These are phyloP conservation scores for Helicocarpus griseus DNA, from an alignment of 2,329 filamentous ascomycete genomes.

Conservation along the genomic window DNA sequence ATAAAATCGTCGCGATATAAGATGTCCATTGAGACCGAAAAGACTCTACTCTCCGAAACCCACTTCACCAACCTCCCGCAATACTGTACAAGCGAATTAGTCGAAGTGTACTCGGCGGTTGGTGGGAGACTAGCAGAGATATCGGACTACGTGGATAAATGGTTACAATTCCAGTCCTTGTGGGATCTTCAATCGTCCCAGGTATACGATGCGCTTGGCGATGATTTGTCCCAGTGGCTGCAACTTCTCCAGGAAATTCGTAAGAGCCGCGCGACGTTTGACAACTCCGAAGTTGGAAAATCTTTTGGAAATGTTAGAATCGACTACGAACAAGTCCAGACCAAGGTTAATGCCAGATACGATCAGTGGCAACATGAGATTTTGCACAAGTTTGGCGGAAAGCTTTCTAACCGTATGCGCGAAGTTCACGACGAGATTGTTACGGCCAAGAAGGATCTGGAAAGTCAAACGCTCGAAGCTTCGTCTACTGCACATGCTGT, in stretches of 20 bases:
- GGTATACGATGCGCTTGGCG: conserved; percentile 83
- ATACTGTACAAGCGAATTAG: conserved; percentile 69
- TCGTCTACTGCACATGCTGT: conserved; percentile 95
- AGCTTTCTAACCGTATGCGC: conserved; percentile 80
- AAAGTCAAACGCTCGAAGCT: conserved; percentile 83
- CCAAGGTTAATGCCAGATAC: conserved; percentile 97
- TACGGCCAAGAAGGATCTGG: conserved; percentile 79
- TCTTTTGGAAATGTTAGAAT: conserved; percentile 91
- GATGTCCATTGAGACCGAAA: conserved; percentile 56
- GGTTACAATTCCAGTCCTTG: conserved; percentile 95
- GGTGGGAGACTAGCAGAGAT: conserved; percentile 76
- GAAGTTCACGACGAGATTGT: conserved; percentile 89
- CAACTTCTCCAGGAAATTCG: conserved; percentile 95
- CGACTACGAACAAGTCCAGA: conserved; percentile 97
- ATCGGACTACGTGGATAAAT: conserved; percentile 84
- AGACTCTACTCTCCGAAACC: conserved; percentile 37
- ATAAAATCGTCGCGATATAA: conserved; percentile 94
- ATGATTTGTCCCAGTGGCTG: conserved; percentile 85
- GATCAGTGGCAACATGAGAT: conserved; percentile 99
- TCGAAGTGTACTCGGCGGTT: conserved; percentile 70
- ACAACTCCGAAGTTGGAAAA: conserved; percentile 87
- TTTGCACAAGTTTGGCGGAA: conserved; percentile 79
- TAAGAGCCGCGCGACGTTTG: conserved; percentile 90
- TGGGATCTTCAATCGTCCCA: conserved; percentile 97
- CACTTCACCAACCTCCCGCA: conserved; percentile 74